Percentiles rank a stretch among this genome's conserved stretches.
phyloP scores from a whole-genome alignment of 208 protist genomes.

The Phytomonas francai region DNA sequence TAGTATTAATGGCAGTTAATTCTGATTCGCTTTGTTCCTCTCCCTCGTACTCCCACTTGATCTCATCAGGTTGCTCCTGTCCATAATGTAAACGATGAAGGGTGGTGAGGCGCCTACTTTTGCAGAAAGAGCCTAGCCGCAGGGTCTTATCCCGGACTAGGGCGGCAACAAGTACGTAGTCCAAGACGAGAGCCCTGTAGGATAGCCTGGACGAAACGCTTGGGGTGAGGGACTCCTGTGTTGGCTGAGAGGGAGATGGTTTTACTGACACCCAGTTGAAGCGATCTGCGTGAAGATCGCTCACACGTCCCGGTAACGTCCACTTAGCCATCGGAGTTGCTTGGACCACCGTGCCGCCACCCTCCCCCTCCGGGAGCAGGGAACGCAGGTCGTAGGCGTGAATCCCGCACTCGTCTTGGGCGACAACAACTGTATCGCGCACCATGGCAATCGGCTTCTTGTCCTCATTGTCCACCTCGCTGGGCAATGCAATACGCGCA shows the following conservation, averaged over 20 bases:
- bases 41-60: neutral
- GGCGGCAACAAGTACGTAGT: slow-evolving; percentile 53
- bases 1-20: neutral
- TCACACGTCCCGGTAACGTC: slow-evolving; percentile 55
- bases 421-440: slow-evolving; percentile 46
- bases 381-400: slow-evolving; percentile 34
- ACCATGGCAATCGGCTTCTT: slow-evolving; percentile 77
- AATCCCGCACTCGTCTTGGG: slow-evolving; percentile 65
- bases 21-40: neutral
- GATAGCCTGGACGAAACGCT: neutral
- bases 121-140: slow-evolving; percentile 39
- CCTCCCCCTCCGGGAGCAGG: slow-evolving; percentile 27
- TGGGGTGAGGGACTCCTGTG: neutral
- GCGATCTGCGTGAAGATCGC: slow-evolving; percentile 65
- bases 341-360: slow-evolving; percentile 2
- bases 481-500: slow-evolving; percentile 45
- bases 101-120: slow-evolving; percentile 15
- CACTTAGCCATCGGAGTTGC: slow-evolving; percentile 37
- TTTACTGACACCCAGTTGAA: slow-evolving; percentile 43
- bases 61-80: neutral
- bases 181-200: slow-evolving; percentile 26
- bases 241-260: neutral
- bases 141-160: slow-evolving; percentile 73
- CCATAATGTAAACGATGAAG: neutral
- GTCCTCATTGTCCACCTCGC: slow-evolving; percentile 60